These are phyloP conservation scores for Lachnellula suecica DNA, from an alignment of 2,329 filamentous ascomycete species.

Conservation along the genomic window DNA sequence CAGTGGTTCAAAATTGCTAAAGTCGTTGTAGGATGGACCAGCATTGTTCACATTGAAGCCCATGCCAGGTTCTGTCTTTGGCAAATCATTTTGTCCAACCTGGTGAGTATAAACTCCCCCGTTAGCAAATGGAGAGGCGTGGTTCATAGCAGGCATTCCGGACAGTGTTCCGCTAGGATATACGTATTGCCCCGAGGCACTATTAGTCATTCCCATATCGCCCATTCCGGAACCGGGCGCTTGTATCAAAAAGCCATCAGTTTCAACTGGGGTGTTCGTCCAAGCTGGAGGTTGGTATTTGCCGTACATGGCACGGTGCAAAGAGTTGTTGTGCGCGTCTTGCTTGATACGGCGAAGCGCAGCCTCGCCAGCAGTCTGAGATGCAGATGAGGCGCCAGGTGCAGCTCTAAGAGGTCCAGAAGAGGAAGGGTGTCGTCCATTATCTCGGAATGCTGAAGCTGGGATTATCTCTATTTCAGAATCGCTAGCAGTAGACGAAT, in stretches of 20 bases:
- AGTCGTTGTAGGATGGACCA: neutral
- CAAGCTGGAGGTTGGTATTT: slow-evolving; percentile 26
- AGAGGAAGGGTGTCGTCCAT: slow-evolving; percentile 18
- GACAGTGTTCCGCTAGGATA: too few relatives aligned
- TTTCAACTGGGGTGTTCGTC: slow-evolving; percentile 12
- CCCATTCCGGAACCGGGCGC: neutral
- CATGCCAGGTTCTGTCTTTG: neutral
- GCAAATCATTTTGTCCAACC: neutral
- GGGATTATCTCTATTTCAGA: slow-evolving; percentile 33
- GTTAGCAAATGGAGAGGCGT: too few relatives aligned
- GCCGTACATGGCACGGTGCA: slow-evolving; percentile 21
- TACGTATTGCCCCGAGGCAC: slow-evolving; percentile 1
- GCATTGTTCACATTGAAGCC: slow-evolving; percentile 5
- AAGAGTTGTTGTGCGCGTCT: slow-evolving; percentile 1
- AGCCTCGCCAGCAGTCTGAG: slow-evolving; percentile 13
- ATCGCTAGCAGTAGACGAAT: slow-evolving; percentile 23
- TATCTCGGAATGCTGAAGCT: slow-evolving; percentile 26
- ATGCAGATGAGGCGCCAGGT: slow-evolving; percentile 11
- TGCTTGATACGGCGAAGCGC: slow-evolving; percentile 1
- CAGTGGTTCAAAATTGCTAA: too few relatives aligned
- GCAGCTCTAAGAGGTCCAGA: neutral
- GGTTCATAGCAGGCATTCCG: too few relatives aligned
- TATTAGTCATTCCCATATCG: neutral
- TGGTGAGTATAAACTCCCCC: neutral
- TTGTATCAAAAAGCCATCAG: neutral